Percentiles rank a stretch among this genome's conserved stretches.
These are phyloP conservation scores for Phaeolepiota aurea DNA, from an alignment of 768 basidiomycete genomes.

Conservation along the genomic window DNA sequence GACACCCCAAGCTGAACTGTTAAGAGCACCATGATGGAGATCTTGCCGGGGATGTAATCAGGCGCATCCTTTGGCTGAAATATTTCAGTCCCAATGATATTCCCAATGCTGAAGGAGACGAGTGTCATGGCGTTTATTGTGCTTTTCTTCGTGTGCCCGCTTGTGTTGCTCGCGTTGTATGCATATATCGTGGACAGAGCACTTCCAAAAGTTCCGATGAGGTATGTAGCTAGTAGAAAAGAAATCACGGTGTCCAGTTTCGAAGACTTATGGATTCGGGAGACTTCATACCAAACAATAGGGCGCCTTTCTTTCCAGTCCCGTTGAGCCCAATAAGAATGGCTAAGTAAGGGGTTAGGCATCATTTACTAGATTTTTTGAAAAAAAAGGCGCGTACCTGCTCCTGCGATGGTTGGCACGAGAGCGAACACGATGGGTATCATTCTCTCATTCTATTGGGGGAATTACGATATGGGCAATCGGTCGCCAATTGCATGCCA, in stretches of 20 bases:
- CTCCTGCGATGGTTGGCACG: conserved; percentile 49
- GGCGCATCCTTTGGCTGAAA: conserved; percentile 57
- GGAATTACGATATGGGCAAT: too few species aligned
- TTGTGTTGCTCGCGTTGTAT: conserved; percentile 57
- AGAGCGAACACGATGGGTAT: conserved; percentile 49
- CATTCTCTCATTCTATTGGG: conserved; percentile 45
- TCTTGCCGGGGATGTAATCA: conserved; percentile 58
- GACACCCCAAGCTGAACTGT: conserved; percentile 41
- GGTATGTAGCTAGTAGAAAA: conserved; percentile 42
- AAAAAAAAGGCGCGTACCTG: conserved; percentile 23
- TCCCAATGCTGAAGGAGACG: conserved; percentile 45
- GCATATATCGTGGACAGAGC: conserved; percentile 54
- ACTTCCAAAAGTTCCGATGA: conserved; percentile 50
- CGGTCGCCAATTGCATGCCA: too few species aligned
- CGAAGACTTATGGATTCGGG: not conserved
- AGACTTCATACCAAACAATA: conserved; percentile 41
- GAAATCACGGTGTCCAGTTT: not conserved
- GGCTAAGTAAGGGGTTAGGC: conserved; percentile 18
- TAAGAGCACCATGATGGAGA: conserved; percentile 53
- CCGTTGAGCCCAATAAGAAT: conserved; percentile 47
- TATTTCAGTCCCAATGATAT: conserved; percentile 56
- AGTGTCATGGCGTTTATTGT: conserved; percentile 57
- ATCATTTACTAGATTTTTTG: not conserved
- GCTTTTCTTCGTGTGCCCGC: conserved; percentile 62
- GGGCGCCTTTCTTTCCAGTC: conserved; percentile 36